phyloP scores from a whole-genome alignment of 1,139 yeast species.

The Debaryomyces udenii region DNA sequence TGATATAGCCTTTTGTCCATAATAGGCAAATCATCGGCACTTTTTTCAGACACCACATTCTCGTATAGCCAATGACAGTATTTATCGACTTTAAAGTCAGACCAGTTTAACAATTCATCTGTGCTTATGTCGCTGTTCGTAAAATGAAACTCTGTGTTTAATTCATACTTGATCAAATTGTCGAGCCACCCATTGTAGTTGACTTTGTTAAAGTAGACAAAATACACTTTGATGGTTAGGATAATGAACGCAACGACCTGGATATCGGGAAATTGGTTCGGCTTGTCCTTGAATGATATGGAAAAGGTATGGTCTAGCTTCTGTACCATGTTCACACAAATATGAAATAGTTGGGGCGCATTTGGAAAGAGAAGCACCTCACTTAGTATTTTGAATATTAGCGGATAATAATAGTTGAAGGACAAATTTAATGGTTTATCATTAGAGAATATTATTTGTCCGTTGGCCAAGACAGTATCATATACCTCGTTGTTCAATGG shows the following conservation, averaged over 20 bases:
- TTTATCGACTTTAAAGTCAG: slow-evolving; percentile 36
- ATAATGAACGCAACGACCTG: slow-evolving; percentile 27
- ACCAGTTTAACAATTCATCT: slow-evolving; percentile 41
- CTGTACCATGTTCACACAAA: slow-evolving; percentile 19
- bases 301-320: slow-evolving; percentile 13
- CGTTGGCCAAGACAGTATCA: slow-evolving; percentile 20
- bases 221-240: slow-evolving; percentile 32
- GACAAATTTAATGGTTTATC: slow-evolving; percentile 16
- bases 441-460: slow-evolving; percentile 13
- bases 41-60: slow-evolving; percentile 31
- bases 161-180: slow-evolving; percentile 22
- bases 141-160: slow-evolving; percentile 24
- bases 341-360: slow-evolving; percentile 31
- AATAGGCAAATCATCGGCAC: slow-evolving; percentile 25
- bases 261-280: slow-evolving; percentile 32
- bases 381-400: slow-evolving; percentile 30
- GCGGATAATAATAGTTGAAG: slow-evolving; percentile 37
- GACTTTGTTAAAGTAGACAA: slow-evolving; percentile 20
- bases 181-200: slow-evolving; percentile 27
- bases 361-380: slow-evolving; percentile 35
- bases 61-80: slow-evolving; percentile 48
- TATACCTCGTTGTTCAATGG: slow-evolving; percentile 35
- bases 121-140: slow-evolving; percentile 12
- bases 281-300: slow-evolving; percentile 9
- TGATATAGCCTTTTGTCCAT: slow-evolving; percentile 40